These are phyloP conservation scores for Lactarius indigo DNA, from an alignment of 768 basidiomycete genomes.

Conservation along the genomic window DNA sequence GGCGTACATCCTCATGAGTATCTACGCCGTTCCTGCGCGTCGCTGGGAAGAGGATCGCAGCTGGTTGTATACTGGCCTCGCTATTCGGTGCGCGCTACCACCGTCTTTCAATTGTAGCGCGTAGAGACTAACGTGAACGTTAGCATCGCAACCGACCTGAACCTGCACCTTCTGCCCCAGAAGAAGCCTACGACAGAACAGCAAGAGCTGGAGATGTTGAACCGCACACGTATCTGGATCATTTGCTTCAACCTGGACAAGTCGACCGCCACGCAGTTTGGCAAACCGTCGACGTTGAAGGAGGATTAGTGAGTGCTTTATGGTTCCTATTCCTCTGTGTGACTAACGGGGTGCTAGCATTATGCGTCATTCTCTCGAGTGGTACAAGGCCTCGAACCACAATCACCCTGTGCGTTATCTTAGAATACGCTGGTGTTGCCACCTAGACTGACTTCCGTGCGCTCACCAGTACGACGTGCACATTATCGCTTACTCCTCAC, in stretches of 20 bases:
- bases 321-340: constrained; percentile 27
- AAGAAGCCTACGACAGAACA: constrained; percentile 75
- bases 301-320: constrained; percentile 63
- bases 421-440: no score
- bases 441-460: background rate
- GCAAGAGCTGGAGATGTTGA: constrained; percentile 82
- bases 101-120: constrained; percentile 23
- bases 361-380: constrained; percentile 18
- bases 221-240: constrained; percentile 87
- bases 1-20: constrained; percentile 75
- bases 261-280: constrained; percentile 84
- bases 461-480: constrained; percentile 21
- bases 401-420: constrained; percentile 20
- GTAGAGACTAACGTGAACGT: background rate
- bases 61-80: constrained; percentile 87
- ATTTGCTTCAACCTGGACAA: constrained; percentile 90
- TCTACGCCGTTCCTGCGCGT: constrained; percentile 71
- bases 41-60: constrained; percentile 89
- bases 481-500: constrained; percentile 21
- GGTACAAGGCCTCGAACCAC: constrained; percentile 24
- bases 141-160: constrained; percentile 86
- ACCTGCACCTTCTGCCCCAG: constrained; percentile 74
- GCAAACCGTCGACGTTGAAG: constrained; percentile 77
- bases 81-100: constrained; percentile 58
- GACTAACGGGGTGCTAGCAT: constrained; percentile 10